Conservation (phyloP, 176 grass and related monocot species). For the Panicum miliaceum region DNA sequence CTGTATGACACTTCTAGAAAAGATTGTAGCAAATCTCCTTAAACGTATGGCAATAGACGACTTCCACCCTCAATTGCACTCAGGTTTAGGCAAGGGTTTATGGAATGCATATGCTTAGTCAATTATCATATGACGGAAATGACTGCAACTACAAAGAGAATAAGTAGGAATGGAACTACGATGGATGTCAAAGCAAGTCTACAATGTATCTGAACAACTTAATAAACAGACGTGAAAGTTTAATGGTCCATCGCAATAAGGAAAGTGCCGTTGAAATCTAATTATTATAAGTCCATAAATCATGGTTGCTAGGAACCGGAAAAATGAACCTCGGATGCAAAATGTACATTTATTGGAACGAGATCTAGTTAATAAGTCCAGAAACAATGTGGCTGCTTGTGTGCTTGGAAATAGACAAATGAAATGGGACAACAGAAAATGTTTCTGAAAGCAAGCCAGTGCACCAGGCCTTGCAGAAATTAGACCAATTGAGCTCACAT, state of each 20-base stretch:
- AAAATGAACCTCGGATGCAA: background rate
- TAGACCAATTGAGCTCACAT: background rate
- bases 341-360: background rate
- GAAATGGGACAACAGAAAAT: background rate
- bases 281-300: background rate
- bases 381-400: background rate
- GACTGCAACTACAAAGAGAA: background rate
- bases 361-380: background rate
- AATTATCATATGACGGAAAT: background rate
- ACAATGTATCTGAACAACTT: background rate
- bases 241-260: background rate
- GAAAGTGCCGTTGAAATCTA: background rate
- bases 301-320: background rate
- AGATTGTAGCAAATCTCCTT: background rate
- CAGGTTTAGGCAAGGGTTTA: slow-evolving; percentile 8
- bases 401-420: background rate
- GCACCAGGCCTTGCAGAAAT: background rate
- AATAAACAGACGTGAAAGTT: background rate
- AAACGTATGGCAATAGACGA: background rate
- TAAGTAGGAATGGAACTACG: background rate
- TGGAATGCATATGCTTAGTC: background rate
- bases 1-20: background rate
- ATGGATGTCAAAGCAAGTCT: background rate
- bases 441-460: background rate
- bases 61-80: background rate